Percentiles rank a stretch among this genome's conserved stretches.
Evolutionary conservation across 2,329 filamentous ascomycete genomes (phyloP).

Genomic region (Aotearoamyces nothofagi): DNA sequence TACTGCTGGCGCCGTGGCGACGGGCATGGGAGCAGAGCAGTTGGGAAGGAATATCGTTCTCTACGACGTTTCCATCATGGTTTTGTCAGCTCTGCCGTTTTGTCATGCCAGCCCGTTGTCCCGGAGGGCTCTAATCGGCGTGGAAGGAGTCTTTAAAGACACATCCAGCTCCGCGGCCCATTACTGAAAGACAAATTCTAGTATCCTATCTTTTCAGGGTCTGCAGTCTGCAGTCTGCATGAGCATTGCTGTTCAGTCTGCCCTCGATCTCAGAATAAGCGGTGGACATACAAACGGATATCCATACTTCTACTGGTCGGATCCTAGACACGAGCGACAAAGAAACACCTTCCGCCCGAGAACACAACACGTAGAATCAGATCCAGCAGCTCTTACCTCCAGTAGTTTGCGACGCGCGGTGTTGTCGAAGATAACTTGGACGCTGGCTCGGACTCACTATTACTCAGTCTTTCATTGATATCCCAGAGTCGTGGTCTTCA

Average conservation of each 20-base stretch:
- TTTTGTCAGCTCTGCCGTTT: conserved; percentile 2
- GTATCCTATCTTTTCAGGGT: neutral
- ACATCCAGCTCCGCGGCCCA: too few relatives aligned
- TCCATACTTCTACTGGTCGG: conserved; percentile 22
- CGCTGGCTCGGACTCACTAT: conserved; percentile 4
- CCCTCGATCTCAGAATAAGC: conserved; percentile 27
- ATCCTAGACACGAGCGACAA: conserved; percentile 33
- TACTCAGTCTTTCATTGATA: too few relatives aligned
- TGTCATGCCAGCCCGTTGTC: neutral
- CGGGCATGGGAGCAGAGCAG: conserved; percentile 17
- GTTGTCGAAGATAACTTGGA: conserved; percentile 10
- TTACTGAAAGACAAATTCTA: neutral
- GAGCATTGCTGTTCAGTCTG: conserved; percentile 19
- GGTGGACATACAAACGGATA: conserved; percentile 33
- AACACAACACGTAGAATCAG: conserved; percentile 2
- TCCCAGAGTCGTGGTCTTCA: neutral
- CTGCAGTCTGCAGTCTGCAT: neutral
- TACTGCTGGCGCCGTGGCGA: conserved; percentile 11
- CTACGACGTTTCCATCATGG: conserved; percentile 11
- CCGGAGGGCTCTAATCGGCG: neutral
- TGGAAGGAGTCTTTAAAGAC: too few relatives aligned
- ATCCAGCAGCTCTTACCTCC: neutral
- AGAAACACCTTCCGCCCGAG: conserved; percentile 27
- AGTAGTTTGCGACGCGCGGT: conserved; percentile 6
- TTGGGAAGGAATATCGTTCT: conserved; percentile 12